Base-by-base conservation (phyloP, 2,329 filamentous ascomycete species). In the Aspergillus sclerotialis region DNA sequence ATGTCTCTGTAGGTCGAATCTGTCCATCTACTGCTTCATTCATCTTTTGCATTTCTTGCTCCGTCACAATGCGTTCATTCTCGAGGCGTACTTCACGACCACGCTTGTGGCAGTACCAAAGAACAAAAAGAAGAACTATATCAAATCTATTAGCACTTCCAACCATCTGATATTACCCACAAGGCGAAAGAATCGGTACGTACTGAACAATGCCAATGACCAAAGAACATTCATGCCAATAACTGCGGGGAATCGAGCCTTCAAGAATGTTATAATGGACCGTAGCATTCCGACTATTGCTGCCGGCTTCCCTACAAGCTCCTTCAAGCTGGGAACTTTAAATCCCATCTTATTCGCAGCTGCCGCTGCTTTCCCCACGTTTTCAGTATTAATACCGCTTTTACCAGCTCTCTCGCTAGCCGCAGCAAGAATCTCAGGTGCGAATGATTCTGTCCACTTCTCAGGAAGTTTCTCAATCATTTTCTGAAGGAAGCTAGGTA, bases 21-120 rank as follows among this genome's bases (percentile, higher is more conserved):
- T 45, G 43, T 11, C 46, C 49, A 7, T 56, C 58, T 17, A 50
- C 47, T 3, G 44, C 36, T 4, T 63, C 50, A 17, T 68, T 66
- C 35, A 67, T 46, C 40, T 56, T 55, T 16, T 42, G 46, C 16
- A 67, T 60, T 43, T 69, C 66, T 25, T 62, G 56, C 42, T 68
- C 65, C 1, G 63, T 67, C 15, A 68, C 60, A 11, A 70, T 55
- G 10, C 68, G 63, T 43, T 76, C 74, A 32, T 69, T 76, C 54
- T 83, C 81, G 9, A 96, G 75, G 32, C 92, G 77, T 5, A 80
- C 80, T 65, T 98, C 90, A 28, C 79, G 79, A 25, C 92, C 92
- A 35, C 92, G 84, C 68, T 96, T 96, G 64, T 96, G 83, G 65
- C 89, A 96, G 65, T 96, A 98, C 89, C 90, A 98, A 50, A 96